Evolutionary conservation across 108 stramenopile genomes (phyloP).

Genomic region (Fistulifera pelliculosa): DNA sequence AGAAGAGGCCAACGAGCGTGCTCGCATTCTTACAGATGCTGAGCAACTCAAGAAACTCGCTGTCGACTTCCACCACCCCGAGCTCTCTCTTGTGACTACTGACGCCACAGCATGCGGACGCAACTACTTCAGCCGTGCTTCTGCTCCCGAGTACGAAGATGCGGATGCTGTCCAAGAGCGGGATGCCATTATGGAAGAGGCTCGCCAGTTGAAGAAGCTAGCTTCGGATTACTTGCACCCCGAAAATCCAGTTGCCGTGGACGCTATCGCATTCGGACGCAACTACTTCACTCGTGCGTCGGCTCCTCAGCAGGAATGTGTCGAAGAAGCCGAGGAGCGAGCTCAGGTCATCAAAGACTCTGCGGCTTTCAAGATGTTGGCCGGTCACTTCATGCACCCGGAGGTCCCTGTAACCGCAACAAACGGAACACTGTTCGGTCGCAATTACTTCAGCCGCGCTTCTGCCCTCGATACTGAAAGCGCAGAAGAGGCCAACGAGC

Average conservation of each 20-base stretch:
- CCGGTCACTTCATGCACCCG: constrained; percentile 32
- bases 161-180: constrained; percentile 32
- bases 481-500: constrained; percentile 25
- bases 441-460: constrained; percentile 55
- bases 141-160: constrained; percentile 43
- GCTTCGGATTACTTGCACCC: constrained; percentile 54
- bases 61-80: constrained; percentile 48
- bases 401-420: constrained; percentile 13
- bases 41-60: constrained; percentile 45
- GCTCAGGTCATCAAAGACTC: constrained; percentile 21
- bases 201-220: constrained; percentile 34
- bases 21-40: constrained; percentile 40
- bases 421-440: constrained; percentile 17
- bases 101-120: constrained; percentile 33
- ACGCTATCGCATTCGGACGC: constrained; percentile 33
- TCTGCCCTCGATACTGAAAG: constrained; percentile 43
- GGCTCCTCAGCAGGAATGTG: constrained; percentile 18
- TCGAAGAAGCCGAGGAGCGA: constrained; percentile 25
- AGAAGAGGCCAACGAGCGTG: constrained; percentile 50
- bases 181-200: constrained; percentile 34
- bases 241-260: constrained; percentile 31
- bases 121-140: constrained; percentile 62
- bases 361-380: constrained; percentile 21
- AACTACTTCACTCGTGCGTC: constrained; percentile 61
- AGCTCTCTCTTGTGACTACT: constrained; percentile 32